Base-by-base conservation (phyloP, 2,329 filamentous ascomycete genomes). In the Endocalyx cinctus region DNA sequence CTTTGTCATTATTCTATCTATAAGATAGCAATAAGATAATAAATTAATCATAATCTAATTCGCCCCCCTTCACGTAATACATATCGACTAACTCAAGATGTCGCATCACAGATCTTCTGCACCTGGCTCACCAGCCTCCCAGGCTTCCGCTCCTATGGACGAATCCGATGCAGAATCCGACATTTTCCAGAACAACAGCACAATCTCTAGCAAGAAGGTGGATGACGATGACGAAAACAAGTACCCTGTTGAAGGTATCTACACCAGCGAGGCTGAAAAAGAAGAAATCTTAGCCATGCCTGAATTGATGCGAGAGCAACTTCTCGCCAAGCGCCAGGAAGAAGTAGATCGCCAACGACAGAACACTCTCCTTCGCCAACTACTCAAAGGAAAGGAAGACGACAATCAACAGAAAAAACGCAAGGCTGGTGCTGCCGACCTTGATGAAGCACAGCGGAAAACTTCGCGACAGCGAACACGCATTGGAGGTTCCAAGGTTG, bases 191-290 rank as follows among this genome's bases (percentile, higher is more conserved):
- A 59, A 41, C 43, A 44, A 37, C 18, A 46, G 49, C 33, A 17
- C 39, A n/a, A 50, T n/a, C n/a, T n/a, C n/a, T n/a, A n/a, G 43
- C 28, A 41, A 37, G 34, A 64, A 53, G 42, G 54, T 48, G 49
- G 60, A 61, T 44, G 62, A 60, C 16, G 66, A 67, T 26, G 70
- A 72, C 29, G 72, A 77, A 31, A 72, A 80, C 36, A 72, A 76
- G 34, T 92, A 94, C 55, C 88, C 90, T 0, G 75, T 95, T 42
- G 92, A 98, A 45, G 89, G 90, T 48, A 81, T 92, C 52, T 92
- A 87, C 58, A 74, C 77, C 49, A 84, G 78, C 46, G 70, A 79
- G 27, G 72, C 77, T 25, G 86, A 92, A 54, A 89, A 86, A 59
- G 73, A 73, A 6, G 71, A 84, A 32, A 92, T 98, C 42, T 81